phyloP scores from a whole-genome alignment of 2,329 filamentous ascomycete genomes.

The Colletotrichum sp. region DNA sequence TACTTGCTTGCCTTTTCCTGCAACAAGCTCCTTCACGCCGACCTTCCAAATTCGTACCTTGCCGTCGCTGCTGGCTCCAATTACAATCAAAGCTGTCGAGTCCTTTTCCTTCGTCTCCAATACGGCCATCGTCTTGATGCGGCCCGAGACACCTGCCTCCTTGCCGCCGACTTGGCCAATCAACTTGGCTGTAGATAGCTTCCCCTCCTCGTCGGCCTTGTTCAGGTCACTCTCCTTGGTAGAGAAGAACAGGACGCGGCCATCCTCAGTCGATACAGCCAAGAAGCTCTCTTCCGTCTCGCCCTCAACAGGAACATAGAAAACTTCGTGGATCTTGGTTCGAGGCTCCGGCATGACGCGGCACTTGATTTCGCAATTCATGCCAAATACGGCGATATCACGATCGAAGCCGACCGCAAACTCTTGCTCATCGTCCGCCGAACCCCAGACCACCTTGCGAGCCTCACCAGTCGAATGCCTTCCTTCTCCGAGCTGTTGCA shows the following conservation, averaged over 20 bases:
- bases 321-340: conserved; percentile 85
- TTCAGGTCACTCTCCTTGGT: conserved; percentile 59
- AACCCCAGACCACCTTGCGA: conserved; percentile 80
- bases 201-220: conserved; percentile 30
- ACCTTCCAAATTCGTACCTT: conserved; percentile 80
- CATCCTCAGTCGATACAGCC: conserved; percentile 88
- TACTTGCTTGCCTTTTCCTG: conserved; percentile 40
- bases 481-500: conserved; percentile 78
- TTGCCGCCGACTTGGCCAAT: conserved; percentile 82
- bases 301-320: conserved; percentile 66
- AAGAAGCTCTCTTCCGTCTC: conserved; percentile 62
- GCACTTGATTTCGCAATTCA: conserved; percentile 84
- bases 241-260: conserved; percentile 82
- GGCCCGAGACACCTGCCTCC: conserved; percentile 66
- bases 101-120: conserved; percentile 47
- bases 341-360: conserved; percentile 69
- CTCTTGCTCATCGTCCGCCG: conserved; percentile 74
- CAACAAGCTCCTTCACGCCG: conserved; percentile 42
- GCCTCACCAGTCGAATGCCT: conserved; percentile 83
- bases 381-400: conserved; percentile 83
- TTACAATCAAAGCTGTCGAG: conserved; percentile 56
- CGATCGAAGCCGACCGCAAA: conserved; percentile 91
- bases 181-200: conserved; percentile 65
- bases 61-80: conserved; percentile 86
- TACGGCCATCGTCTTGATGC: conserved; percentile 89